Evolutionary conservation across 257 asterid species (phyloP).

Genomic region (Solanum tacnaense): DNA sequence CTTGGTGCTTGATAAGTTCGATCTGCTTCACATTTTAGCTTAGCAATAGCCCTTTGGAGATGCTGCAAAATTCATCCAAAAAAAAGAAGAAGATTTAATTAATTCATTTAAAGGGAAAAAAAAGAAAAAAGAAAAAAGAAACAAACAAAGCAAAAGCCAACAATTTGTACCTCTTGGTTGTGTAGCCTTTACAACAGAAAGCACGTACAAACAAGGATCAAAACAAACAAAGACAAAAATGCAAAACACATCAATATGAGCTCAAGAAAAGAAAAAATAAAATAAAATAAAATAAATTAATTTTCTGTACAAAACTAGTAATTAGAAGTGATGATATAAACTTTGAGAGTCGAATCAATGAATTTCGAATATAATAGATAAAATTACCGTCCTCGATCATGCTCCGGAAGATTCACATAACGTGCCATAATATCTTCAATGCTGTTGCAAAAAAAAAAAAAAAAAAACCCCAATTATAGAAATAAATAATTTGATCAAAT

Average conservation of each 20-base stretch:
- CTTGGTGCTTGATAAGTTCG: constrained; percentile 35
- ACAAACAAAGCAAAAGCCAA: neutral
- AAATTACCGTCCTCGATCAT: constrained; percentile 73
- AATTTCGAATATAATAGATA: neutral
- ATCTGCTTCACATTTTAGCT: constrained; percentile 61
- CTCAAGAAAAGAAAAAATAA: neutral
- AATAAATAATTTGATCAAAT: neutral
- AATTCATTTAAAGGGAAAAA: neutral
- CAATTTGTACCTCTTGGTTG: constrained; percentile 66
- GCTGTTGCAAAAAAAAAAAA: constrained; percentile 16
- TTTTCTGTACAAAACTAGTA: neutral
- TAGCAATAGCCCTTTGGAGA: constrained; percentile 65
- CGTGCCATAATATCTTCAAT: constrained; percentile 67
- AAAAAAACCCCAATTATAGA: neutral
- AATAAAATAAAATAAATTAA: neutral
- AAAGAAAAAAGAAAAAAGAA: neutral
- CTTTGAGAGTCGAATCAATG: neutral
- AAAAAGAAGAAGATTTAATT: neutral
- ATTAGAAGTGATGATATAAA: neutral
- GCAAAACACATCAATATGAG: neutral
- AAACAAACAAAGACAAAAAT: neutral
- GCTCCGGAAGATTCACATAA: constrained; percentile 73
- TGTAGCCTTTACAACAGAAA: constrained; percentile 48
- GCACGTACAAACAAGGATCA: constrained; percentile 15
- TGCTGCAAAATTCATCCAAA: constrained; percentile 27